Percentiles rank a stretch among this genome's conserved stretches.
phyloP scores from a whole-genome alignment of 768 basidiomycete species.

The Gloeopeniophorella convolvens region DNA sequence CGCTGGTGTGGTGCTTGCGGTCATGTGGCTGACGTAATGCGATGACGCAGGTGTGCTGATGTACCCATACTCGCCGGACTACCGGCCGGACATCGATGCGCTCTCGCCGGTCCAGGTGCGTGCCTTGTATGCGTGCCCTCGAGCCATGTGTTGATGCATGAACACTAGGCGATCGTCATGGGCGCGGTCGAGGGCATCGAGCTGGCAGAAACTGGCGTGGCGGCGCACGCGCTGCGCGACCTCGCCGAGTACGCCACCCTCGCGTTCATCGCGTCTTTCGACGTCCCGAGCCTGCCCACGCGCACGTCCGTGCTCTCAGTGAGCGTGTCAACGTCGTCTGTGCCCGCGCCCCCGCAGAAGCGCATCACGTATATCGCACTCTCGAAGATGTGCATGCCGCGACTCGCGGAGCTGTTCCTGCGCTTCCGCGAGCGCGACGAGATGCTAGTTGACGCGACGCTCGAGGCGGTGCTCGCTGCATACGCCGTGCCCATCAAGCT shows the following conservation, averaged over 20 bases:
- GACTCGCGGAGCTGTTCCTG: conserved; percentile 70
- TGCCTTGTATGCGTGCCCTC: no score
- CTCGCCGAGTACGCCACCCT: conserved; percentile 80
- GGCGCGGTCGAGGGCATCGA: conserved; percentile 65
- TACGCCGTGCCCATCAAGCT: conserved; percentile 89
- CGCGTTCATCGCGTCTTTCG: conserved; percentile 80
- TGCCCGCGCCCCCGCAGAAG: conserved; percentile 42
- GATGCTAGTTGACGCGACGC: conserved; percentile 74
- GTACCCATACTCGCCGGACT: conserved; percentile 78
- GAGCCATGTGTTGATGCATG: no score
- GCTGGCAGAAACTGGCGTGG: conserved; percentile 49
- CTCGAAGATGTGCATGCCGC: conserved; percentile 83
- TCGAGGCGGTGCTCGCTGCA: conserved; percentile 78
- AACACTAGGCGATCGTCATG: conserved; percentile 60
- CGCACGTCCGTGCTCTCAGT: conserved; percentile 6
- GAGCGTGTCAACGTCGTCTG: conserved; percentile 27
- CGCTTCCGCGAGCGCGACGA: conserved; percentile 52
- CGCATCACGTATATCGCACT: conserved; percentile 85
- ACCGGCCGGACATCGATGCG: conserved; percentile 79
- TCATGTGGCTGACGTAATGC: background rate
- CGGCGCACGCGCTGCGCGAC: conserved; percentile 75
- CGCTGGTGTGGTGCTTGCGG: no score
- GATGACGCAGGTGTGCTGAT: conserved; percentile 55
- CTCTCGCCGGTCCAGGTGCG: conserved; percentile 75
- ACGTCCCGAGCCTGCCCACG: conserved; percentile 33